Percentiles rank a stretch among this genome's conserved stretches.
Evolutionary conservation across 306 rosid species (phyloP).

Genomic region (Cucurbita ficifolia): DNA sequence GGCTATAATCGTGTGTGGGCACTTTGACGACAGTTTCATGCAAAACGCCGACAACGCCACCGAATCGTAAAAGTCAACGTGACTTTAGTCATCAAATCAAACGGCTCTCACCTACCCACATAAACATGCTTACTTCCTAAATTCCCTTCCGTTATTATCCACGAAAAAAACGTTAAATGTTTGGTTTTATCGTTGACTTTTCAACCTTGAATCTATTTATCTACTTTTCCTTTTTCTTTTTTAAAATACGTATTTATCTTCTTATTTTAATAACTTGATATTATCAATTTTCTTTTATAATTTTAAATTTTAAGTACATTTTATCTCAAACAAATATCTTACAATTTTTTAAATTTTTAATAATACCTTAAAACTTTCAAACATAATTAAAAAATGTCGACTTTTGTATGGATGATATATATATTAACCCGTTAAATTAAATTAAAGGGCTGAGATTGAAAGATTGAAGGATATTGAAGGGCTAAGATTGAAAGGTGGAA

Average conservation of each 20-base stretch:
- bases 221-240: no score
- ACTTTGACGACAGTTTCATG: neutral
- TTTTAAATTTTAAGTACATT: no score
- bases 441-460: neutral
- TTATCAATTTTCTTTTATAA: no score
- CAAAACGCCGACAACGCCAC: neutral
- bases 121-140: neutral
- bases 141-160: neutral
- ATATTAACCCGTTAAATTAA: neutral
- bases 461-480: neutral
- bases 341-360: no score
- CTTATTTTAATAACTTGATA: neutral
- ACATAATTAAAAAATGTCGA: no score
- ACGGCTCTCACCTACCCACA: slow-evolving; percentile 2
- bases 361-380: no score
- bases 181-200: neutral
- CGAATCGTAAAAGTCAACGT: neutral
- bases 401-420: no score
- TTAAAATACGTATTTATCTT: no score
- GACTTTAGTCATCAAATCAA: neutral
- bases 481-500: neutral
- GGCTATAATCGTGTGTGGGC: neutral
- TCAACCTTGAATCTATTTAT: neutral
- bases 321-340: no score
- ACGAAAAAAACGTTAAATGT: neutral